Evolutionary conservation across 1,284 basidiomycete species (phyloP).

Genomic region (Entoloma clypeatum): DNA sequence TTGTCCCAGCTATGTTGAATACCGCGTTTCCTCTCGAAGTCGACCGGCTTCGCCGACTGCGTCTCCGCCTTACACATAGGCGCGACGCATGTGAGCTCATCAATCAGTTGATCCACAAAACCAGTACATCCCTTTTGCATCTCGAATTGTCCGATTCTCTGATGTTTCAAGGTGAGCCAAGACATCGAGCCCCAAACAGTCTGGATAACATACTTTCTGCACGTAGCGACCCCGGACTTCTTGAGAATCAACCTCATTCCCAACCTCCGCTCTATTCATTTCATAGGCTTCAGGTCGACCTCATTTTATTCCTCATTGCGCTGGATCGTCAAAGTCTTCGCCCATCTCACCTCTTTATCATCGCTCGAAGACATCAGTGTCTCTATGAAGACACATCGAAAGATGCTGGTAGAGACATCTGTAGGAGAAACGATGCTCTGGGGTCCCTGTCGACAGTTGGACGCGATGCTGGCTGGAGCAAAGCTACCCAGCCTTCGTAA

Average conservation of each 20-base stretch:
- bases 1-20: too few relatives aligned
- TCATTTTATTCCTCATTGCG: slow-evolving; percentile 8
- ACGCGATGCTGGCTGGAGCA: slow-evolving; percentile 4
- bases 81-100: not conserved
- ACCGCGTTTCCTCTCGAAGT: too few relatives aligned
- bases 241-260: slow-evolving; percentile 5
- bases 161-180: slow-evolving; percentile 6
- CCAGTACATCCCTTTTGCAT: not conserved
- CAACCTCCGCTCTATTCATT: slow-evolving; percentile 3
- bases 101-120: not conserved
- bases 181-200: not conserved
- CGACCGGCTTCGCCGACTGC: too few relatives aligned
- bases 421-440: slow-evolving; percentile 5
- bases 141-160: slow-evolving; percentile 1
- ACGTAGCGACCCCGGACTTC: slow-evolving; percentile 1
- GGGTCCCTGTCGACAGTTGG: slow-evolving; percentile 5
- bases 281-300: slow-evolving; percentile 6
- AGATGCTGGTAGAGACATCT: not conserved
- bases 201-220: not conserved
- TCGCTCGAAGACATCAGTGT: slow-evolving; percentile 8
- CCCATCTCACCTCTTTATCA: not conserved
- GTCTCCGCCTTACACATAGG: too few relatives aligned
- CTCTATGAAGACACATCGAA: not conserved
- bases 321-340: slow-evolving; percentile 4
- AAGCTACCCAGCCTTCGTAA: slow-evolving; percentile 3